Evolutionary conservation across 1,284 basidiomycete genomes (phyloP), one percentile per base, ranked within the genome.

Genomic region (Mycosarcoma mackinlayi): DNA sequence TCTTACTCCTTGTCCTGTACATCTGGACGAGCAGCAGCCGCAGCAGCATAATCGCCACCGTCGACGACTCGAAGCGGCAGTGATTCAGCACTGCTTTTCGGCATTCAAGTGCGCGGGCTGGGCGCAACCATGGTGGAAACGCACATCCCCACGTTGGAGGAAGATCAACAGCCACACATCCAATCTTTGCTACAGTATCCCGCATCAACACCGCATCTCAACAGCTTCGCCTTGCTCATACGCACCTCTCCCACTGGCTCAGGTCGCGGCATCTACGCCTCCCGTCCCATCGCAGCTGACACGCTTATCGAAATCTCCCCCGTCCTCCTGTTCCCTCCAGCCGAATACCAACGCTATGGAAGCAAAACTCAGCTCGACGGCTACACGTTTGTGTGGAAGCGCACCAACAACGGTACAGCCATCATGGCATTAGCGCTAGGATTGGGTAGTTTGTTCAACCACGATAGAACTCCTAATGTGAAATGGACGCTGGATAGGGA

Each of bases 361-460:
- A 71, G 69, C 24, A 62, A 90, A 73, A 94, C 91, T 0, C 83
- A 91, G 0, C 84, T 95, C 14, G 91, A 94, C 70, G 89, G 90
- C 47, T 94, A 94, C 80, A 89, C 92, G 0, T 94, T 94, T 78
- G 89, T 88, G 39, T 96, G 92, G 80, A 68, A 68, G 45, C 91
- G 73, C 41, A 87, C 88, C 2, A 25, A 16, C 5, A 35, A 33
- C 1, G 49, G 60, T 1, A 23, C 23, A 14, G 55, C 57, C 4
- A 38, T 72, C 6, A 92, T 93, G 91, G 94, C 91, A 0, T 86
- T 98, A 2, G 91, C 92, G 0, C 83, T 95, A 0, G 94, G 94
- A 1, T 85, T 95, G 25, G 93, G 91, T 9, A 91, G 91, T 1
- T 78, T 93, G 4, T 92, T 93, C 84, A 93, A 92, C 75, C 88